phyloP scores from a whole-genome alignment of 805 yeast genomes.

The Ogataea dorogensis region DNA sequence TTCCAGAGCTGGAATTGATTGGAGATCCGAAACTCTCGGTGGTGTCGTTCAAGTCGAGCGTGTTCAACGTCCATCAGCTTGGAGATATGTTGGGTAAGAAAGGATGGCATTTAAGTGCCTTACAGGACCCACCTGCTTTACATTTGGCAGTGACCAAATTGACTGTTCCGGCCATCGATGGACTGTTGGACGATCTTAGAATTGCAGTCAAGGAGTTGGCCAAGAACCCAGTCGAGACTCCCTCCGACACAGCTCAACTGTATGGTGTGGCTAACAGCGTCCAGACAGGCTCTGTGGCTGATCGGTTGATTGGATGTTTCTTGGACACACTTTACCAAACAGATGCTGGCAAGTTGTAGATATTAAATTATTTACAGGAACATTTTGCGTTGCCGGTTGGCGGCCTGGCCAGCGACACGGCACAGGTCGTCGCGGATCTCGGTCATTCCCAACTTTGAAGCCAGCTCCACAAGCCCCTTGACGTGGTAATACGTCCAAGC shows the following conservation, averaged over 20 bases:
- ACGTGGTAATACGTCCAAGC: constrained; percentile 60
- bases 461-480: constrained; percentile 39
- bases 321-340: constrained; percentile 75
- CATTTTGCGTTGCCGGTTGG: constrained; percentile 14
- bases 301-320: constrained; percentile 72
- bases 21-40: constrained; percentile 90
- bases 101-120: constrained; percentile 88
- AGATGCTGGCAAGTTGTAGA: neutral
- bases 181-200: constrained; percentile 53
- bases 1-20: constrained; percentile 61
- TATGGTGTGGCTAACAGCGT: constrained; percentile 97
- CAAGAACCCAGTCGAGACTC: constrained; percentile 18
- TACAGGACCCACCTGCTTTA: constrained; percentile 88
- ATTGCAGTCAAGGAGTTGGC: constrained; percentile 42
- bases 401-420: constrained; percentile 23
- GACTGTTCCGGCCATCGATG: constrained; percentile 59
- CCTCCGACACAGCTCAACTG: constrained; percentile 75
- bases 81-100: constrained; percentile 64
- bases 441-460: constrained; percentile 45
- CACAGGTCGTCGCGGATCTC: constrained; percentile 31
- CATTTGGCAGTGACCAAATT: constrained; percentile 86
- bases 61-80: constrained; percentile 70
- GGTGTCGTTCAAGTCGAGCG: constrained; percentile 64
- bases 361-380: constrained; percentile 4
- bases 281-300: constrained; percentile 80